A percentile compares a stretch with the other conserved stretches of the same genome.
Evolutionary conservation across 495 filamentous ascomycete species (phyloP).

Genomic region (Daldinia caldariorum): DNA sequence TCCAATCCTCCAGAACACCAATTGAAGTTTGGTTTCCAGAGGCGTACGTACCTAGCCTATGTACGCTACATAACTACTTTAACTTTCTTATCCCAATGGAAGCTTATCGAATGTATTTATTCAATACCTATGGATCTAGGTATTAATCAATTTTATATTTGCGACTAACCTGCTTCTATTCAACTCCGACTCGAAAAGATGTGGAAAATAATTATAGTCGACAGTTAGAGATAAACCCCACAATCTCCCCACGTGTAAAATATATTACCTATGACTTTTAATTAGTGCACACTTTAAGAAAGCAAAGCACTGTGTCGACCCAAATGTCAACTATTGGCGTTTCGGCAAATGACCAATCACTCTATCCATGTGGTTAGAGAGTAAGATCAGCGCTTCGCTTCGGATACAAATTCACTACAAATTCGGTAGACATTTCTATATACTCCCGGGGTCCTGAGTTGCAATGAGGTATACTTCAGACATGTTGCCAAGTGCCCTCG

Average conservation of each 20-base stretch:
- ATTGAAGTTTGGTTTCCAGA: background rate
- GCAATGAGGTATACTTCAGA: background rate
- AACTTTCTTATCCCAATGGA: background rate
- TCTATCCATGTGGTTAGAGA: conserved; percentile 18
- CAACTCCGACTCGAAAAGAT: background rate
- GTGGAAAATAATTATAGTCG: background rate
- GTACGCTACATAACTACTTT: background rate
- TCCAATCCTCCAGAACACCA: conserved; percentile 25
- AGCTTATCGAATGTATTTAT: background rate
- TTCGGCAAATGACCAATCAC: conserved; percentile 28
- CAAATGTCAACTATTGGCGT: conserved; percentile 10
- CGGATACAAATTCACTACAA: background rate
- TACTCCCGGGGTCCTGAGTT: background rate
- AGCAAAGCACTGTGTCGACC: background rate
- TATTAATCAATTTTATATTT: background rate
- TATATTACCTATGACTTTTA: conserved; percentile 4
- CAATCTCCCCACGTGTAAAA: conserved; percentile 2
- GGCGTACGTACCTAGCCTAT: too few species aligned
- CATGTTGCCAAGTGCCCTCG: background rate
- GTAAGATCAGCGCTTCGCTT: conserved; percentile 20
- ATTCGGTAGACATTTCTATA: background rate
- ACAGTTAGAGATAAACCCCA: background rate
- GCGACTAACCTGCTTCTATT: background rate
- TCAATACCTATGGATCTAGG: background rate
- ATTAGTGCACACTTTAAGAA: background rate